A percentile compares a stretch with the other conserved stretches of the same genome.
phyloP scores from a whole-genome alignment of 2,329 filamentous ascomycete species.

The Massarina eburnea region DNA sequence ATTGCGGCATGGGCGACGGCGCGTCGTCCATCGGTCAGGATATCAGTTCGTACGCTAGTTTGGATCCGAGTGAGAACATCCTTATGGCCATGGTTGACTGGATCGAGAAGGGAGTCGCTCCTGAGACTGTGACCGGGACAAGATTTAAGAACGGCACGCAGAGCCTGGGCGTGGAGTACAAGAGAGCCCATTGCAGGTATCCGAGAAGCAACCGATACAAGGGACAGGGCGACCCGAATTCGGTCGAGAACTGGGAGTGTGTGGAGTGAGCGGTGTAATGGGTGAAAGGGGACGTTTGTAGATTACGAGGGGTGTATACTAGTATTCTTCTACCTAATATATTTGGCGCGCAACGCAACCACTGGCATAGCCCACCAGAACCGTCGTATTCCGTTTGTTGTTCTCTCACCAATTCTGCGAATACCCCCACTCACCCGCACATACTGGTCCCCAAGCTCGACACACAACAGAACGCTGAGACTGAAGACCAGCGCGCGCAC shows the following conservation, averaged over 20 bases:
- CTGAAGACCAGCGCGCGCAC: too few species aligned
- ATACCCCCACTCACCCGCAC: too few species aligned
- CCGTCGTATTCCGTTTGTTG: too few species aligned
- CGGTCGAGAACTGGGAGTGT: conserved; percentile 38
- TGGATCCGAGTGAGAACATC: conserved; percentile 48
- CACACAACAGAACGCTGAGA: too few species aligned
- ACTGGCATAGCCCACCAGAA: background rate
- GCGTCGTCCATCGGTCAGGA: conserved; percentile 43
- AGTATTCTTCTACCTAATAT: background rate
- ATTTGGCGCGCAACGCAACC: background rate
- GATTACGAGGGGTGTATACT: background rate
- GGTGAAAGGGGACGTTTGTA: background rate
- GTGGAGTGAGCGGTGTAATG: conserved; percentile 10
- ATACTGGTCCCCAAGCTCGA: too few species aligned
- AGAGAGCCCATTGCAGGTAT: conserved; percentile 42
- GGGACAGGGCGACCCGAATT: conserved; percentile 31
- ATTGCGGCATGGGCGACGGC: conserved; percentile 54
- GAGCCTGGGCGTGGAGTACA: conserved; percentile 31
- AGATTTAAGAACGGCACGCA: conserved; percentile 34
- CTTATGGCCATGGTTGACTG: conserved; percentile 52
- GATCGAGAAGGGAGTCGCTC: conserved; percentile 48
- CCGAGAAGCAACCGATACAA: conserved; percentile 39
- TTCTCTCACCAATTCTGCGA: too few species aligned
- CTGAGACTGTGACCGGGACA: conserved; percentile 42
- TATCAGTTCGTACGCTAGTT: conserved; percentile 17